Evolutionary conservation across 192 early-diverging fungal species (phyloP), one percentile per base, ranked within the genome.

Genomic region (Mortierella antarctica): DNA sequence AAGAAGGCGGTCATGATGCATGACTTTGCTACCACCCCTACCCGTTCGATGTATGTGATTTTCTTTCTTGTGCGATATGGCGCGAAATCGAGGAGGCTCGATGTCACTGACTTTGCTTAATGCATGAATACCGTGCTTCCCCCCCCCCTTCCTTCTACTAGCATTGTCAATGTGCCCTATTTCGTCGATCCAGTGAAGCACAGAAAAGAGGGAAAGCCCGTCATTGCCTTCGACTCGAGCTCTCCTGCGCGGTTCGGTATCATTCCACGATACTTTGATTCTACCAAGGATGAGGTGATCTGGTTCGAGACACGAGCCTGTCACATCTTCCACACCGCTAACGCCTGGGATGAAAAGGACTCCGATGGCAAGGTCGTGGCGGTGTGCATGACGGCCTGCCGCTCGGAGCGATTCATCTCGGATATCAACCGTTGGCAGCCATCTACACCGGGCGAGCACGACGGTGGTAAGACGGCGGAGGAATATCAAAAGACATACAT

Each of bases 321-420:
- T 39, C 75, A 79, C 46, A 79, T 79, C 41, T 79, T 79, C 57
- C 75, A 79, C 17, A 79, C 75, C 0, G 75, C 68, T 51, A 79
- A 79, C 15, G 67, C 75, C 41, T 79, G 75, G 75, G 69, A 79
- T 10, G 75, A 79, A 42, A 65, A 23, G 15, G 75, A 79, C 40
- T 20, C 62, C 6, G 50, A 79, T 4, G 75, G 75, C 9, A 70
- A 71, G 6, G 62, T 79, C 14, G 45, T 71, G 8, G 75, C 75
- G 8, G 57, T 79, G 2, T 79, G 75, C 48, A 65, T 79, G 63
- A 79, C 69, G 1, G 75, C 75, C 46, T 65, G 68, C 31, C 68
- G 75, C 17, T 70, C 75, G 1, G 62, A 70, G 7, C 56, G 67
- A 2, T 70, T 79, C 39, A 10, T 79, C 47, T 39, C 68, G 1